Evolutionary conservation across 805 yeast genomes (phyloP).

Genomic region (Candida nemodendra): DNA sequence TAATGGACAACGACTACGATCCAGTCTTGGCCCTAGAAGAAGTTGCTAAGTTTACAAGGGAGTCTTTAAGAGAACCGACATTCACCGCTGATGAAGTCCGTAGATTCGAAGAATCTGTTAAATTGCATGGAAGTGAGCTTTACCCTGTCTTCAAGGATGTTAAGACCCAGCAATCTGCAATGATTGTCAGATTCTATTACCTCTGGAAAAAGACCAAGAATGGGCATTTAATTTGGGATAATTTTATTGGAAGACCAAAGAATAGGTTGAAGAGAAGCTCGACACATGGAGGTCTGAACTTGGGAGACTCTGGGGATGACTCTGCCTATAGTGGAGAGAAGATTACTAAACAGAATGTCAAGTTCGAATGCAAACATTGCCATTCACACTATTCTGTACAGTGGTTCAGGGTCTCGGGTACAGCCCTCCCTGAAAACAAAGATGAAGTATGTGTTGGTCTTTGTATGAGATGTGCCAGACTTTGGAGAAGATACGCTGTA

Average conservation of each 20-base stretch:
- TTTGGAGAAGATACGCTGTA: conserved; percentile 90
- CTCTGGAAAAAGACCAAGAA: conserved; percentile 84
- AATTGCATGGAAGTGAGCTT: conserved; percentile 72
- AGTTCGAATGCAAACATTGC: conserved; percentile 73
- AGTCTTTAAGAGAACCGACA: conserved; percentile 72
- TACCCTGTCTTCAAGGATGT: conserved; percentile 71
- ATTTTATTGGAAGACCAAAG: conserved; percentile 66
- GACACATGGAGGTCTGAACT: conserved; percentile 44
- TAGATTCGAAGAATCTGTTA: conserved; percentile 73
- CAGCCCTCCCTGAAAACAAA: conserved; percentile 37
- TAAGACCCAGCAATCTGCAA: conserved; percentile 68
- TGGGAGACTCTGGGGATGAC: conserved; percentile 60
- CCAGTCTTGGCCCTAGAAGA: conserved; percentile 44
- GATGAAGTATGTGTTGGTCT: conserved; percentile 52
- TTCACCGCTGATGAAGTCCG: conserved; percentile 60
- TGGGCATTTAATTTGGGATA: conserved; percentile 82
- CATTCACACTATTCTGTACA: conserved; percentile 48
- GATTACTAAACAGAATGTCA: conserved; percentile 36
- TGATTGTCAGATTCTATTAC: conserved; percentile 84
- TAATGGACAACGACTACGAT: conserved; percentile 54
- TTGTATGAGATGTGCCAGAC: conserved; percentile 81
- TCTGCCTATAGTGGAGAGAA: conserved; percentile 64
- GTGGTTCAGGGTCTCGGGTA: conserved; percentile 77
- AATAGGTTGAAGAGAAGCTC: conserved; percentile 46
- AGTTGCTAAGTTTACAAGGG: conserved; percentile 51